Conservation (phyloP, 2,329 filamentous ascomycete species). For the Phoma sp. region DNA sequence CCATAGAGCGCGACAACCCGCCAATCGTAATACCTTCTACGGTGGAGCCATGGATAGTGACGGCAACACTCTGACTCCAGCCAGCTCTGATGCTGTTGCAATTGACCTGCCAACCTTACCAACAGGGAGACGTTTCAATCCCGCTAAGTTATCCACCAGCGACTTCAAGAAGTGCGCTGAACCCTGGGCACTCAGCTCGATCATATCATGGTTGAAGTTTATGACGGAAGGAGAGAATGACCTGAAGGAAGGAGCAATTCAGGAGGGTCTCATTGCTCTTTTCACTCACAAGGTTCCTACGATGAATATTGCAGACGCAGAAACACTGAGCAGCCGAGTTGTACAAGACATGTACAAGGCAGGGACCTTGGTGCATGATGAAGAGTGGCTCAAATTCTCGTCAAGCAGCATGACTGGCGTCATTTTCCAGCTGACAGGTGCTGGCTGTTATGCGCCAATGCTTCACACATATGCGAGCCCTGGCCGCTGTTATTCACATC, state of each 20-base stretch:
- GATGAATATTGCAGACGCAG: conserved; percentile 97
- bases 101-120: conserved; percentile 88
- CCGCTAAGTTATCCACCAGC: conserved; percentile 77
- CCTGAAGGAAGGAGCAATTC: conserved; percentile 81
- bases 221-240: conserved; percentile 93
- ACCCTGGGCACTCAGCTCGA: conserved; percentile 91
- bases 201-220: conserved; percentile 84
- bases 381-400: conserved; percentile 97
- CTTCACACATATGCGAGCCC: conserved; percentile 73
- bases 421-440: conserved; percentile 88
- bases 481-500: conserved; percentile 89
- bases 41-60: conserved; percentile 45
- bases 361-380: conserved; percentile 81
- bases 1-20: conserved; percentile 51
- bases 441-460: conserved; percentile 87
- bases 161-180: conserved; percentile 88
- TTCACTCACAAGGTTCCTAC: conserved; percentile 96
- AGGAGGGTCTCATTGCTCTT: conserved; percentile 84
- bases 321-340: conserved; percentile 80
- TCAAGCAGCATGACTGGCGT: conserved; percentile 83
- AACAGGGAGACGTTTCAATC: conserved; percentile 80
- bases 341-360: conserved; percentile 81
- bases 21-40: conserved; percentile 46
- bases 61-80: conserved; percentile 65
- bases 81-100: conserved; percentile 60